Percentiles rank a stretch among this genome's conserved stretches.
Conservation (phyloP, 2,329 filamentous ascomycete genomes). For the Grosmannia huntii region DNA sequence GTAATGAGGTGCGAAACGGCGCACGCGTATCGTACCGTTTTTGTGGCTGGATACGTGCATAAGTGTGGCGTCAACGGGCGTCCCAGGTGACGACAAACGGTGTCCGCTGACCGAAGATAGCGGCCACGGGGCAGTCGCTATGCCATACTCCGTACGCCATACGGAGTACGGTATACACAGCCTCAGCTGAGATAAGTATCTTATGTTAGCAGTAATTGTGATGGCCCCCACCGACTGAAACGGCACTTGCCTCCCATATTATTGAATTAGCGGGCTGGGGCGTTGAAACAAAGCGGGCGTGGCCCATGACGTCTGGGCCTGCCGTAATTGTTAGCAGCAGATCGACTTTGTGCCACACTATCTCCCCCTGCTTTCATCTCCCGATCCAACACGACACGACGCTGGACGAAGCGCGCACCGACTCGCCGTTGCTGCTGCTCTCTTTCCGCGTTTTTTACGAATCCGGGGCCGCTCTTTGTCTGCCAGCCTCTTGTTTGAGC, state of each 20-base stretch:
- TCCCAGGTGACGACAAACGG: no score
- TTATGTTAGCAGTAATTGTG: no score
- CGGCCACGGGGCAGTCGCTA: no score
- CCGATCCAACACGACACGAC: neutral
- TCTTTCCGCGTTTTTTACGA: neutral
- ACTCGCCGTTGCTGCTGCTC: neutral
- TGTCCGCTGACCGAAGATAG: no score
- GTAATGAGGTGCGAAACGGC: neutral
- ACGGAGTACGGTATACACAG: no score
- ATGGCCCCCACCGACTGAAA: neutral
- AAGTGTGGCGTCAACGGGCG: no score
- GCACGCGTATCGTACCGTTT: neutral
- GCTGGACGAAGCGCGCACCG: neutral
- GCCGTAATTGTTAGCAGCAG: neutral
- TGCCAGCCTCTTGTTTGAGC: neutral
- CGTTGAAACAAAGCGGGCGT: conserved; percentile 2
- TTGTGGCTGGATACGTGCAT: neutral
- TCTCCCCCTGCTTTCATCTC: neutral
- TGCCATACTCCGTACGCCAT: no score
- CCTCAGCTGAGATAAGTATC: no score
- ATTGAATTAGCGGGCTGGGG: neutral
- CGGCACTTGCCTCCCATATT: neutral
- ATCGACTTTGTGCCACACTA: neutral
- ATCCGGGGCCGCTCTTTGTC: neutral
- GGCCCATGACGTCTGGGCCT: neutral